A percentile compares a stretch with the other conserved stretches of the same genome.
Evolutionary conservation across 306 rosid genomes (phyloP).

Genomic region (Inga laurina): DNA sequence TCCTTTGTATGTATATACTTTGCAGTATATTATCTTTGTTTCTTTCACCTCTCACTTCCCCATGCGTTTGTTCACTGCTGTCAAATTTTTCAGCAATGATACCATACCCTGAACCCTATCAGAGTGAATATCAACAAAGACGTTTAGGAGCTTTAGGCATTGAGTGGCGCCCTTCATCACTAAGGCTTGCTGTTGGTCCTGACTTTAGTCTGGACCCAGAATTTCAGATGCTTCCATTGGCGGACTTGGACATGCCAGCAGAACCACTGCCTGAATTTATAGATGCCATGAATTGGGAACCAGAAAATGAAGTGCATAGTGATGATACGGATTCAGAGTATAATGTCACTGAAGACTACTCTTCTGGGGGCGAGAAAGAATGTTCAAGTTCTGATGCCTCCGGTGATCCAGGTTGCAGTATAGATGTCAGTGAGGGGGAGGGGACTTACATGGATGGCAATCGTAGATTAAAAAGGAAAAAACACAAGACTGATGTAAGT

Average conservation of each 20-base stretch:
- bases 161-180: conserved; percentile 88
- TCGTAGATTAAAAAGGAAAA: conserved; percentile 85
- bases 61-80: conserved; percentile 42
- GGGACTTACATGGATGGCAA: conserved; percentile 57
- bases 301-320: conserved; percentile 79
- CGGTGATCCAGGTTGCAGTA: conserved; percentile 68
- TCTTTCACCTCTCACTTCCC: conserved; percentile 25
- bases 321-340: conserved; percentile 94
- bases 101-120: conserved; percentile 97
- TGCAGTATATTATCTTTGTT: not conserved
- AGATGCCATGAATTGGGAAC: conserved; percentile 94
- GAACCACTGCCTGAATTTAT: conserved; percentile 85
- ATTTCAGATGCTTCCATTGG: conserved; percentile 88
- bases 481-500: conserved; percentile 80
- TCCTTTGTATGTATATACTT: conserved; percentile 15
- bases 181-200: conserved; percentile 84
- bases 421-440: conserved; percentile 73
- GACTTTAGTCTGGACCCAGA: conserved; percentile 93
- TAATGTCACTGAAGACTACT: conserved; percentile 75
- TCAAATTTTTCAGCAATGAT: conserved; percentile 68
- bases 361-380: conserved; percentile 75
- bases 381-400: conserved; percentile 72
- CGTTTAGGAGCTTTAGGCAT: conserved; percentile 90
- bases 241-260: conserved; percentile 70
- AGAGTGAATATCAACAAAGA: conserved; percentile 84